phyloP scores from a whole-genome alignment of 2,329 filamentous ascomycete species.

The Aspergillus sclerotialis region DNA sequence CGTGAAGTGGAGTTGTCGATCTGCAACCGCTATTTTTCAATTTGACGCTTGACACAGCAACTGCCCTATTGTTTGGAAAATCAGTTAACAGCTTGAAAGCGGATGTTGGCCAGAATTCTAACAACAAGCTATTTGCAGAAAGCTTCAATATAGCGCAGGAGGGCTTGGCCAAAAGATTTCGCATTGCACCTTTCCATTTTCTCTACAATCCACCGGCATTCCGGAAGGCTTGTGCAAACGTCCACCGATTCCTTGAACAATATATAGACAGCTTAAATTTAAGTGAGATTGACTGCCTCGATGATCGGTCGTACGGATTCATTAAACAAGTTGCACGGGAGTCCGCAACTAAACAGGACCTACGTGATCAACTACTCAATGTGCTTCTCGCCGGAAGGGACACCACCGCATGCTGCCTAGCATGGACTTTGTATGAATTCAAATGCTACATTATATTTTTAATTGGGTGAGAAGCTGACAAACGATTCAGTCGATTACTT shows the following conservation, averaged over 20 bases:
- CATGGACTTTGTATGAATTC: conserved; percentile 22
- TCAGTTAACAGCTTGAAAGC: conserved; percentile 14
- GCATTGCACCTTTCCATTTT: conserved; percentile 25
- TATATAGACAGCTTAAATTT: conserved; percentile 10
- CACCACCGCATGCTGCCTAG: conserved; percentile 22
- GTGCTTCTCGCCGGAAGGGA: conserved; percentile 23
- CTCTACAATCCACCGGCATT: conserved; percentile 22
- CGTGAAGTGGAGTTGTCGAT: conserved; percentile 14
- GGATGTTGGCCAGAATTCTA: conserved; percentile 4
- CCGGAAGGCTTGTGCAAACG: conserved; percentile 12
- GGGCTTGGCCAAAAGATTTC: conserved; percentile 17
- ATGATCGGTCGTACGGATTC: conserved; percentile 3
- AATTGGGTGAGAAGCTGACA: conserved; percentile 9
- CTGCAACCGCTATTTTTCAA: conserved; percentile 34
- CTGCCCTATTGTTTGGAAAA: conserved; percentile 31
- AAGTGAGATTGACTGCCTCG: conserved; percentile 1
- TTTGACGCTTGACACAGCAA: conserved; percentile 32
- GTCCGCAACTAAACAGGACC: conserved; percentile 7
- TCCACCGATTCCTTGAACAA: conserved; percentile 14
- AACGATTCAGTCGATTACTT: conserved; percentile 13
- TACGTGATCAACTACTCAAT: conserved; percentile 26
- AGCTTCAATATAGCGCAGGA: conserved; percentile 17
- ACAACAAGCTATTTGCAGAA: conserved; percentile 14
- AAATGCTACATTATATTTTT: not conserved
- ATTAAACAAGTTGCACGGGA: conserved; percentile 7